Evolutionary conservation across 1,139 yeast genomes (phyloP), one percentile per base, ranked within the genome.

Genomic region (Pichia sp.): DNA sequence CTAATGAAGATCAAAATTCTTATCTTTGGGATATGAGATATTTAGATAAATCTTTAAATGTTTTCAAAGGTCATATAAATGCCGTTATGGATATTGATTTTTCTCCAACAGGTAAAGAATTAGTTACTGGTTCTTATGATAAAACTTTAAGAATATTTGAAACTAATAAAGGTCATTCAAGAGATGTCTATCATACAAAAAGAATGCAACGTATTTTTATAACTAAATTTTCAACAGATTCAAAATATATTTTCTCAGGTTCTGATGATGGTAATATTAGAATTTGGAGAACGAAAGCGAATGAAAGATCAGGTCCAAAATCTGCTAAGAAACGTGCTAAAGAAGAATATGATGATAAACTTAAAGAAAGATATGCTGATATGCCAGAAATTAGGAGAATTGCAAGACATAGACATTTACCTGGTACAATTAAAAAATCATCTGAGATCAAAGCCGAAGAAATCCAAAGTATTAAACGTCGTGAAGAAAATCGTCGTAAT

Each of bases 1-100:
- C 89, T 1, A 80, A 80, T 59, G 99, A 94, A 67, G 98, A 94
- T 68, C 97, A 92, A 65, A 94, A 94, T 61, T 82, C 84, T 10
- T 94, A 94, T 63, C 75, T 85, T 47, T 94, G 96, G 79, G 99
- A 94, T 66, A 92, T 94, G 97, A 76, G 99, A 60, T 86, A 89
- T 60, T 71, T 94, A 74, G 72, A 72, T 39, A 73, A 85, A 46
- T 82, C 97, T 0, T 62, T 82, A 40, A 90, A 89, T 55, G 87
- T 92, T 16, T 87, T 78, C 66, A 90, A 92, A 66, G 98, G 90
- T 64, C 99, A 94, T 63, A 97, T 92, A 35, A 86, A 96, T 34
- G 97, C 97, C 0, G 94, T 94, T 7, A 77, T 90, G 80, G 96
- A 87, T 61, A 80, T 92, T 35, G 98, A 94, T 64, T 92, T 87